Evolutionary conservation across 78 protist species (phyloP), one percentile per base, ranked within the genome.

Genomic region (Dictyostelium intermedium): DNA sequence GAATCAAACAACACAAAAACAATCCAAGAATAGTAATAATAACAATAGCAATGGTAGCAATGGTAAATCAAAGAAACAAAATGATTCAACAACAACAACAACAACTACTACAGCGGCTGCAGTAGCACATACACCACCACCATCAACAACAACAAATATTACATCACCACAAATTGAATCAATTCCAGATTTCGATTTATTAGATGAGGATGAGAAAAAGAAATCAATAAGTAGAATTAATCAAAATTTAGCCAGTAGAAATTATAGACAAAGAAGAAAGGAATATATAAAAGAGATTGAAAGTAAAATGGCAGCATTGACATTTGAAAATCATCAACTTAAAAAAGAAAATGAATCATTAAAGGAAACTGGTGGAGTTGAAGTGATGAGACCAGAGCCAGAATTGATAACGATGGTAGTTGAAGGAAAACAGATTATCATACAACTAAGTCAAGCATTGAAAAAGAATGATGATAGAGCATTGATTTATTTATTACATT

Each of bases 301-400:
- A 66, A 82, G 63, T 35, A 87, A 87, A 61, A 39, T 87, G 76
- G 93, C 93, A 5, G 41, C 93, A 16, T 35, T 87, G 27, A 87
- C 93, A 11, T 87, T 87, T 63, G 93, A 87, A 79, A 87, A 87
- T 66, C 93, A 79, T 43, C 84, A 87, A 66, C 41, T 87, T 27
- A 87, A 87, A 45, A 76, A 76, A 79, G 93, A 87, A 32, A 87
- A 87, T 87, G 93, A 87, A 66, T 66, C 93, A 18, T 61, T 87
- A 45, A 86, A 86, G 85, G 93, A 87, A 87, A 39, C 93, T 63
- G 93, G 93, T n/a, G 93, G 93, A 7, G 93, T 87, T 63, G 93
- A 87, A 11, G 83, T 87, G 2, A 87, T 87, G 93, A 87, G 93
- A 87, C 93, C 93, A 27, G 93, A 87, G 32, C 93, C 93, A 41